These are phyloP conservation scores for Rhododendron kiyosumense DNA, from an alignment of 148 eudicot genomes.

Conservation along the genomic window DNA sequence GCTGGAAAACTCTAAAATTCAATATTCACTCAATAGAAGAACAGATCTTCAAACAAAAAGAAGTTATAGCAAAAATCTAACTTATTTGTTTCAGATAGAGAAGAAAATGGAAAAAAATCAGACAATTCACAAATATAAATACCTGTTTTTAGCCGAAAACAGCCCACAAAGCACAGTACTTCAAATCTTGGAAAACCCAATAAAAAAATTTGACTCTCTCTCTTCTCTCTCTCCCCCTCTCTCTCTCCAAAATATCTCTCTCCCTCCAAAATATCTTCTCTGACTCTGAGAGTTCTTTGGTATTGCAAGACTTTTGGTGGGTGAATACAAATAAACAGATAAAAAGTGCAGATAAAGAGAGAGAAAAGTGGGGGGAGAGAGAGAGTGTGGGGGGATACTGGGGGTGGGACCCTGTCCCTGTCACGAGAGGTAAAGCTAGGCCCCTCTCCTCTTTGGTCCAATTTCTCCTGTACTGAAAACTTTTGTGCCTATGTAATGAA, in stretches of 20 bases:
- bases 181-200: constrained; percentile 11
- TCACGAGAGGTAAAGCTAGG: constrained; percentile 19
- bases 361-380: constrained; percentile 11
- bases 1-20: not conserved
- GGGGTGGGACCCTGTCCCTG: constrained; percentile 33
- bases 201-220: constrained; percentile 1
- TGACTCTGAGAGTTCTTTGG: not conserved
- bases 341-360: constrained; percentile 42
- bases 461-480: no score
- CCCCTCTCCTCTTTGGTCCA: no score
- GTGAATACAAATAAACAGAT: constrained; percentile 8
- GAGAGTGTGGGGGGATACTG: constrained; percentile 1
- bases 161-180: not conserved
- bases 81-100: not conserved
- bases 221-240: not conserved
- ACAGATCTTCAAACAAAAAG: constrained; percentile 2
- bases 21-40: not conserved
- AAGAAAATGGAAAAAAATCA: not conserved
- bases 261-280: not conserved
- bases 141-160: constrained; percentile 5
- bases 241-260: not conserved
- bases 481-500: no score
- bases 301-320: not conserved
- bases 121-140: not conserved
- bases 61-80: not conserved